Percentiles rank a stretch among this genome's conserved stretches.
These are phyloP conservation scores for Tulasnella sp. DNA, from an alignment of 768 basidiomycete species.

Conservation along the genomic window DNA sequence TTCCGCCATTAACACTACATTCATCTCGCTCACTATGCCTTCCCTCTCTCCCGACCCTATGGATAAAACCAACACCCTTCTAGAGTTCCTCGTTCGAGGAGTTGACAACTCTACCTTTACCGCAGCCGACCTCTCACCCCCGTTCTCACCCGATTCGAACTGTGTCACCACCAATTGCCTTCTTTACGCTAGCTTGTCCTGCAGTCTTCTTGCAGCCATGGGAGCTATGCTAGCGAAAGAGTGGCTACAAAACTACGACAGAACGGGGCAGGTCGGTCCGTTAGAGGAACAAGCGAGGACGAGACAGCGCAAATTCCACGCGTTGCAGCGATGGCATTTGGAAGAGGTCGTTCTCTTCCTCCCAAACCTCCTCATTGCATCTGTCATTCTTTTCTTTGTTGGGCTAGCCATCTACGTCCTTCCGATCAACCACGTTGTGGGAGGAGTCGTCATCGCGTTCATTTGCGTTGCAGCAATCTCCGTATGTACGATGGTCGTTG, in stretches of 20 bases:
- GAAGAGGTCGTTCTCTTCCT: neutral
- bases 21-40: constrained; percentile 7
- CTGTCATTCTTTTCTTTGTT: constrained; percentile 1
- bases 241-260: constrained; percentile 2
- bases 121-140: neutral
- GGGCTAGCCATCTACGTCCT: neutral
- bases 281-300: neutral
- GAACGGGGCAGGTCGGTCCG: neutral
- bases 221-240: constrained; percentile 17
- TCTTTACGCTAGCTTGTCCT: neutral
- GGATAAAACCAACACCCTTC: neutral
- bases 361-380: neutral
- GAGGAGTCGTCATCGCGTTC: neutral
- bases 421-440: neutral
- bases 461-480: neutral
- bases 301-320: neutral
- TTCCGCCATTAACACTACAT: constrained; percentile 9
- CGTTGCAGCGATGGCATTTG: neutral
- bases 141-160: neutral
- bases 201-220: constrained; percentile 9
- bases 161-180: neutral
- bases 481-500: neutral
- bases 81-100: neutral
- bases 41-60: neutral
- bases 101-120: neutral